Evolutionary conservation across 2,329 filamentous ascomycete species (phyloP).

Genomic region (Ascochyta clinopodiicola): DNA sequence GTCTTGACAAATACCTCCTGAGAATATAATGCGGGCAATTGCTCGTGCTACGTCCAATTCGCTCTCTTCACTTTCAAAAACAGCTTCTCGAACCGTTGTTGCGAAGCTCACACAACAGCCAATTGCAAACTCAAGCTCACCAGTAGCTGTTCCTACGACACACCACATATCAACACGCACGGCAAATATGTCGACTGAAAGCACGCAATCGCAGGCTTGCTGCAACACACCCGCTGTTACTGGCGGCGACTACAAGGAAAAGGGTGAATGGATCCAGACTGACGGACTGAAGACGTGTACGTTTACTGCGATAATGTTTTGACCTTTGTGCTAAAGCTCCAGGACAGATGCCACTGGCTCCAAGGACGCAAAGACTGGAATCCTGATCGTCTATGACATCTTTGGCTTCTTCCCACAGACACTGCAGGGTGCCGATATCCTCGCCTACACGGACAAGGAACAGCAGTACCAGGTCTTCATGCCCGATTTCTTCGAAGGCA

Average conservation of each 20-base stretch:
- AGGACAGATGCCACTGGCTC: conserved; percentile 62
- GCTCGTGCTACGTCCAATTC: conserved; percentile 16
- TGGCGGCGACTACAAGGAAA: conserved; percentile 59
- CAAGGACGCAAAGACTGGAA: conserved; percentile 61
- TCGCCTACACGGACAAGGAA: conserved; percentile 68
- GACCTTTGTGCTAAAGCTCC: not conserved
- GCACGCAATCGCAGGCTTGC: conserved; percentile 48
- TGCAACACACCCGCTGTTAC: conserved; percentile 60
- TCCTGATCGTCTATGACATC: conserved; percentile 67
- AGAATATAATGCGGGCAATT: conserved; percentile 25
- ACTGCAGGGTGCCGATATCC: conserved; percentile 68
- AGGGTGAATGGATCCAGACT: conserved; percentile 65
- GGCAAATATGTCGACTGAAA: conserved; percentile 44
- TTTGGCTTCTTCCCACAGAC: conserved; percentile 71
- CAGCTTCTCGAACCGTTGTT: conserved; percentile 2
- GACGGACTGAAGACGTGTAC: conserved; percentile 68
- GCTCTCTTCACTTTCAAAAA: conserved; percentile 12
- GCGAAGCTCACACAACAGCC: not conserved
- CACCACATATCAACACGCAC: conserved; percentile 6
- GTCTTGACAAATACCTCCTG: conserved; percentile 24
- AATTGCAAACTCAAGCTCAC: conserved; percentile 7
- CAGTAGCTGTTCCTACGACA: conserved; percentile 11
- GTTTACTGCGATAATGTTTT: conserved; percentile 15
- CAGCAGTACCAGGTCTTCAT: conserved; percentile 84
- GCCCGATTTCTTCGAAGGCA: conserved; percentile 87